Percentiles rank a stretch among this genome's conserved stretches.
Conservation (phyloP, 805 yeast genomes). For the Saccharomycopsis babjevae region DNA sequence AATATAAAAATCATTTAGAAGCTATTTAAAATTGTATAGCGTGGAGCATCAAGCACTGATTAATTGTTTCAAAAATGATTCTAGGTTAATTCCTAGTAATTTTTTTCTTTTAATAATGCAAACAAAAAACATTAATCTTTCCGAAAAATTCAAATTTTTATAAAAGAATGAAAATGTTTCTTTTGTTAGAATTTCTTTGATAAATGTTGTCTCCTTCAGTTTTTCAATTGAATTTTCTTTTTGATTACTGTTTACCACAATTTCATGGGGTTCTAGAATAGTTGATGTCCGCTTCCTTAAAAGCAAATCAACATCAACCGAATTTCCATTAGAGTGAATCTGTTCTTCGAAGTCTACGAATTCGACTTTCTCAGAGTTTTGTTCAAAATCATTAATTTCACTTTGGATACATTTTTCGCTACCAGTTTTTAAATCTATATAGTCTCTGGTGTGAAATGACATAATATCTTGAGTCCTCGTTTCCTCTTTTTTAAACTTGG, state of each 20-base stretch:
- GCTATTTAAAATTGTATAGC: neutral
- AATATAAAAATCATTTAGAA: neutral
- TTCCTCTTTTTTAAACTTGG: too few species aligned
- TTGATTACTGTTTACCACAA: neutral
- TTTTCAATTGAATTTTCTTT: neutral
- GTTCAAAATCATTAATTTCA: neutral
- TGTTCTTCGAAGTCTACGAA: neutral
- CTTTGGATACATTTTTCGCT: too few species aligned
- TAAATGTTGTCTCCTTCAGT: neutral
- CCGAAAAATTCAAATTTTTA: neutral
- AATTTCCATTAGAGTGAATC: neutral
- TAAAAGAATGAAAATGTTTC: neutral
- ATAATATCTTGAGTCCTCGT: too few species aligned
- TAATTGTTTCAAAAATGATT: neutral
- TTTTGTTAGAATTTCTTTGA: neutral
- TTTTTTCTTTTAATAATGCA: neutral
- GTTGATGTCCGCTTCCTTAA: neutral
- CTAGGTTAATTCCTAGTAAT: neutral
- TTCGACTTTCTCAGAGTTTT: neutral
- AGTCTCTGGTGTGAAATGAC: too few species aligned
- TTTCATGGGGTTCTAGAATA: neutral
- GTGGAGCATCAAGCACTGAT: neutral
- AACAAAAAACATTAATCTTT: conserved; percentile 1
- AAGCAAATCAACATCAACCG: neutral
- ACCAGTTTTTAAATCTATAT: too few species aligned